Percentiles rank a stretch among this genome's conserved stretches.
These are phyloP conservation scores for Fusarium avenaceum DNA, from an alignment of 2,329 filamentous ascomycete species.

Conservation along the genomic window DNA sequence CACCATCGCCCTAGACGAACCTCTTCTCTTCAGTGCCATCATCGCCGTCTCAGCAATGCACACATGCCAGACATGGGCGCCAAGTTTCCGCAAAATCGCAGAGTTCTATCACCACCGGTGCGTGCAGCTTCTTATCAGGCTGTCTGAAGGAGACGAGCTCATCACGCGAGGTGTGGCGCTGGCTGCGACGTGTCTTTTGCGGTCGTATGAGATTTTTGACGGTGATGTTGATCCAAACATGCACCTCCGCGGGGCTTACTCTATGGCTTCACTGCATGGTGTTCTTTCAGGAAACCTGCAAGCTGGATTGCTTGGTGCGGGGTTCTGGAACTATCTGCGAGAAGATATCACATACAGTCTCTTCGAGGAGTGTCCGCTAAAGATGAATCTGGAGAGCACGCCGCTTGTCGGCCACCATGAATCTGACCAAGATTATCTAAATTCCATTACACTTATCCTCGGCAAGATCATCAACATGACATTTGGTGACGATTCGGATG, in stretches of 20 bases:
- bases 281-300: conserved; percentile 41
- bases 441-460: conserved; percentile 58
- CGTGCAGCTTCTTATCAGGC: conserved; percentile 55
- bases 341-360: conserved; percentile 69
- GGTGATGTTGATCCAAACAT: conserved; percentile 59
- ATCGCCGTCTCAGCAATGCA: conserved; percentile 62
- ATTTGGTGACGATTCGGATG: conserved; percentile 43
- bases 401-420: conserved; percentile 31
- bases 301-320: conserved; percentile 55
- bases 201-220: conserved; percentile 64
- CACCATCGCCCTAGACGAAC: conserved; percentile 54
- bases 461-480: conserved; percentile 59
- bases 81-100: conserved; percentile 48
- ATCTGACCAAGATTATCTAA: conserved; percentile 51
- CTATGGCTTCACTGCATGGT: conserved; percentile 54
- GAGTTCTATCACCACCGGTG: conserved; percentile 59
- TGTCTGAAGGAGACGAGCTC: conserved; percentile 51
- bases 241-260: conserved; percentile 62
- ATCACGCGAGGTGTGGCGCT: conserved; percentile 57
- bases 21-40: conserved; percentile 60
- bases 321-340: conserved; percentile 66
- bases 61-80: conserved; percentile 51
- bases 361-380: conserved; percentile 57
- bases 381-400: conserved; percentile 55
- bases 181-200: conserved; percentile 61